Conservation (phyloP, 202 grass and related monocot species). For the Brachypodium distachyon region DNA sequence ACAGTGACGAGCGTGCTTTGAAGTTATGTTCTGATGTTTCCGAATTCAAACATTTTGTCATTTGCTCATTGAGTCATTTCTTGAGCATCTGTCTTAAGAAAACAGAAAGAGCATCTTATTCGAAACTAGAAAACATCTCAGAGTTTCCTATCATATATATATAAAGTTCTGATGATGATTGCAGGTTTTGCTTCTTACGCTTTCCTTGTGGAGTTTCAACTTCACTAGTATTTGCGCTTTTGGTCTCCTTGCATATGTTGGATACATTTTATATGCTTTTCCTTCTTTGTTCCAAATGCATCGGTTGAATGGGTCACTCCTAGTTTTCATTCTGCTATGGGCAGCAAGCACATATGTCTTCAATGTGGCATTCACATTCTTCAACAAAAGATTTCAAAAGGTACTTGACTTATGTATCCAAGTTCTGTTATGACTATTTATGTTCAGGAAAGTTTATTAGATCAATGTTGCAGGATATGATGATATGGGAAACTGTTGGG, state of each 20-base stretch:
- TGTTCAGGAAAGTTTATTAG: slow-evolving; percentile 8
- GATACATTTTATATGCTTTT: slow-evolving; percentile 94
- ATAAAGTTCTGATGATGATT: slow-evolving; percentile 12
- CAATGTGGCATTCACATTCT: slow-evolving; percentile 93
- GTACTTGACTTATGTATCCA: slow-evolving; percentile 33
- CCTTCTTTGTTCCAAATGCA: slow-evolving; percentile 91
- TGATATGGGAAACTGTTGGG: slow-evolving; percentile 97
- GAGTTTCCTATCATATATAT: neutral
- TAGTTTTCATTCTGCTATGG: slow-evolving; percentile 94
- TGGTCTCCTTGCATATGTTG: slow-evolving; percentile 94
- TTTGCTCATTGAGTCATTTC: neutral
- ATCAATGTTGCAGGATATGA: slow-evolving; percentile 75
- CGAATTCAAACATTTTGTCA: neutral
- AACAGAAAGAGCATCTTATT: neutral
- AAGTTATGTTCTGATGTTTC: neutral
- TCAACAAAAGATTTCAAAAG: slow-evolving; percentile 96
- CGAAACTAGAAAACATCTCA: neutral
- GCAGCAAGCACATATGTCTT: slow-evolving; percentile 92
- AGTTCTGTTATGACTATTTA: slow-evolving; percentile 21
- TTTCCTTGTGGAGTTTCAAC: slow-evolving; percentile 92
- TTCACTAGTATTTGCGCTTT: slow-evolving; percentile 93
- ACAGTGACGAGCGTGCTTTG: neutral
- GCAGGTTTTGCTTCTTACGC: slow-evolving; percentile 86
- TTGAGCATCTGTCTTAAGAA: neutral
- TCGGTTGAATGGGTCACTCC: slow-evolving; percentile 87